Conservation (phyloP, 768 basidiomycete genomes). For the Mycena capillaripes region DNA sequence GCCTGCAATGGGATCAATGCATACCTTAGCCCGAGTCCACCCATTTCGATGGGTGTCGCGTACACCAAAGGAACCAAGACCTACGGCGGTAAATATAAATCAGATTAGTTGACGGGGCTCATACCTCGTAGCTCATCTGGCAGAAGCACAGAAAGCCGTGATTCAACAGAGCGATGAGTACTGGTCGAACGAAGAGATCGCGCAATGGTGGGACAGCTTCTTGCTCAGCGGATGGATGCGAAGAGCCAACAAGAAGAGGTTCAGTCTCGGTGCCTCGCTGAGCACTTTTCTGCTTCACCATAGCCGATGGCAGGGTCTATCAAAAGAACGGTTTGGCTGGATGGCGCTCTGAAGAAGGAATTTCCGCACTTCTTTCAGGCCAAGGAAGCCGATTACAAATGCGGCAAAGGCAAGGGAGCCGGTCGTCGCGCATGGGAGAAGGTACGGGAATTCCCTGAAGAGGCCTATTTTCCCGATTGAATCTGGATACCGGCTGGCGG, state of each 20-base stretch:
- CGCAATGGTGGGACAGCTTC: constrained; percentile 21
- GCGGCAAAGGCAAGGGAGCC: constrained; percentile 27
- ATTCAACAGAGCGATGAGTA: constrained; percentile 22
- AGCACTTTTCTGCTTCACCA: constrained; percentile 33
- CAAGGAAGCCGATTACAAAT: constrained; percentile 31
- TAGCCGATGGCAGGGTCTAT: constrained; percentile 28
- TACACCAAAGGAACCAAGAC: constrained; percentile 37
- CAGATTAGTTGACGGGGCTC: no score
- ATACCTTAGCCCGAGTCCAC: constrained; percentile 62
- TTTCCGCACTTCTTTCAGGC: constrained; percentile 38
- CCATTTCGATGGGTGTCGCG: constrained; percentile 62
- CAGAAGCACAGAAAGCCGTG: constrained; percentile 27
- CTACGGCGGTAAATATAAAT: background rate
- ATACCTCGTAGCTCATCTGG: constrained; percentile 27
- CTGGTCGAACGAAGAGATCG: constrained; percentile 23
- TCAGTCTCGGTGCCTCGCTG: constrained; percentile 22
- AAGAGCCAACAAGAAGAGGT: background rate
- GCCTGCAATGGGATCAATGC: background rate
- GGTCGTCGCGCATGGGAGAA: constrained; percentile 37
- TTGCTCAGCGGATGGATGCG: background rate
- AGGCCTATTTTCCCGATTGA: constrained; percentile 24
- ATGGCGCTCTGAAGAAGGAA: no score
- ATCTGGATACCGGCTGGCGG: constrained; percentile 31
- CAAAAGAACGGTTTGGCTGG: no score
- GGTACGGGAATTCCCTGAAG: constrained; percentile 36